Evolutionary conservation across 2,329 filamentous ascomycete species (phyloP).

Genomic region (Geosmithia morbida): DNA sequence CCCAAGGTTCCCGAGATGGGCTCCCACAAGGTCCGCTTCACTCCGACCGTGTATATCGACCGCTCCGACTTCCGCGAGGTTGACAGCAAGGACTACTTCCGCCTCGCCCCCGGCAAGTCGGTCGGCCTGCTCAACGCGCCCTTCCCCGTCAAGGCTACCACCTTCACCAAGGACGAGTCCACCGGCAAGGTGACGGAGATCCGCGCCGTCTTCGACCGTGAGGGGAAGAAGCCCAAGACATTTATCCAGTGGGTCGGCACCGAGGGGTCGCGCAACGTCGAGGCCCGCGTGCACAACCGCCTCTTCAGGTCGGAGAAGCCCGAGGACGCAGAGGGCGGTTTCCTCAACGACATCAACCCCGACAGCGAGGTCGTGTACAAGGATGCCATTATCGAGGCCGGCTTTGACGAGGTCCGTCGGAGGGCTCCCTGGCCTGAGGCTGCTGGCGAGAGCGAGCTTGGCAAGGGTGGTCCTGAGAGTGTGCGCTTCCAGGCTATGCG

Average conservation of each 20-base stretch:
- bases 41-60: conserved; percentile 69
- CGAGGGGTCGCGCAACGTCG: conserved; percentile 48
- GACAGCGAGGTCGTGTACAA: conserved; percentile 62
- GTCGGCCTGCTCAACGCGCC: conserved; percentile 57
- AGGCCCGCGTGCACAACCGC: conserved; percentile 60
- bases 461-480: conserved; percentile 47
- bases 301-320: conserved; percentile 77
- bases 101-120: conserved; percentile 55
- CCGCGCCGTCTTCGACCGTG: conserved; percentile 45
- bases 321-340: conserved; percentile 59
- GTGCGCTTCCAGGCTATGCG: conserved; percentile 81
- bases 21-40: conserved; percentile 47
- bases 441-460: conserved; percentile 47
- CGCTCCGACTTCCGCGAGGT: conserved; percentile 58
- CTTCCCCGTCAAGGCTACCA: conserved; percentile 50
- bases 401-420: conserved; percentile 57
- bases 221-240: conserved; percentile 57
- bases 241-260: conserved; percentile 73
- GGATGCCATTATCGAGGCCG: conserved; percentile 62
- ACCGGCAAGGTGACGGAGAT: conserved; percentile 49
- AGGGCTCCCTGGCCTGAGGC: conserved; percentile 69
- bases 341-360: conserved; percentile 65
- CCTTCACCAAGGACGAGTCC: conserved; percentile 46
- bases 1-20: conserved; percentile 66
- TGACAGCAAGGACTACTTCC: conserved; percentile 58